Evolutionary conservation across 441 rosid species (phyloP), one percentile per base, ranked within the genome.

Genomic region (Manihot esculenta): DNA sequence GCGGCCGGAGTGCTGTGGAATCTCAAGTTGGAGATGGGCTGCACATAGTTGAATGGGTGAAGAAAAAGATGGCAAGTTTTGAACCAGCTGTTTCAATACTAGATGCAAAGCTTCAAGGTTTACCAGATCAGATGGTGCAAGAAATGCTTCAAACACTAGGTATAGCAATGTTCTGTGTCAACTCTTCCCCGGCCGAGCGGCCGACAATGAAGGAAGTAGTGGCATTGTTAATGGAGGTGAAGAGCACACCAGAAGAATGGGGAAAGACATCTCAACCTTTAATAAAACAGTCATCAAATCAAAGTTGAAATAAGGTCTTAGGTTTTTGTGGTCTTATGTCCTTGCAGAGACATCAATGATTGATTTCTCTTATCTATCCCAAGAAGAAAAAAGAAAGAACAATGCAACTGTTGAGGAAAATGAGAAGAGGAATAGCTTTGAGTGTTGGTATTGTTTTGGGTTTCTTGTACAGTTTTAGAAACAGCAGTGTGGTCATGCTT

Each of bases 121-220:
- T 94, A 64, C 92, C 96, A 0, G 97, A 91, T 76, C 99, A 90
- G 72, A 88, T 94, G 71, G 93, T 94, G 66, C 97, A 94, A 44
- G 97, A 94, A 76, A 91, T 94, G 97, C 96, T 91, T 75, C 97
- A 94, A 77, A 90, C 97, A 27, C 81, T 94, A 0, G 97, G 97
- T 13, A 90, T 94, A 7, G 99, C 97, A 0, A 91, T 94, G 93
- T 90, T 94, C 76, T 94, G 99, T 59, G 97, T 94, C 74, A 91
- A 94, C 75, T 85, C 95, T 4, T 90, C 92, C 0, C 98, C 96
- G 0, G 85, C 81, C 1, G 97, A 94, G 69, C 72, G 99, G 62
- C 99, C 99, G 0, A 83, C 94, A 35, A 91, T 94, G 99, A 94
- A 94, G 83, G 97, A 94, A 79, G 99, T 94, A 62, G 94, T 91